Evolutionary conservation across 169 alveolate genomes (phyloP).

Genomic region (Toxoplasma gondii): DNA sequence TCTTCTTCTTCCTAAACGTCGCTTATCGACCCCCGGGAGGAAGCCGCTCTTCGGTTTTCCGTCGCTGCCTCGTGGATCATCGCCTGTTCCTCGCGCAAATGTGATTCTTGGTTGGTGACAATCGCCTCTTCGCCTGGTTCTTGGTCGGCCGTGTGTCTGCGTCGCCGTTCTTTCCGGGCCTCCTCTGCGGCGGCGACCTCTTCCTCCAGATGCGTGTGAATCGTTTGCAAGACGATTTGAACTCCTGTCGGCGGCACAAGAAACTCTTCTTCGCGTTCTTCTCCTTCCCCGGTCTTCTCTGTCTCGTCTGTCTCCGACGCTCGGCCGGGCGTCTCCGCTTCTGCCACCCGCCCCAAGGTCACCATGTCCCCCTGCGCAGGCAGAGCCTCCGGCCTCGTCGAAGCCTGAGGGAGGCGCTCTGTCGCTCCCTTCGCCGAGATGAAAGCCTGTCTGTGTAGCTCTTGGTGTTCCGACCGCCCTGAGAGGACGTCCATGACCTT

Average conservation of each 20-base stretch:
- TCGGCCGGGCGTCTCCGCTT: neutral
- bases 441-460: neutral
- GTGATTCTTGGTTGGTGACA: neutral
- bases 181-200: neutral
- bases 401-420: neutral
- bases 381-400: constrained; percentile 1
- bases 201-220: constrained; percentile 32
- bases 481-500: neutral
- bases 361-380: neutral
- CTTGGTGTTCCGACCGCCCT: neutral
- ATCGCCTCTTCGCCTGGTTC: neutral
- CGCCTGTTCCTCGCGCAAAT: neutral
- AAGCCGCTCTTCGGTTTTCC: neutral
- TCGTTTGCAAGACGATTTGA: constrained; percentile 48
- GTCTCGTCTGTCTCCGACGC: neutral
- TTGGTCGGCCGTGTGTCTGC: neutral
- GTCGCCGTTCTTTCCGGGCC: neutral
- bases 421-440: neutral
- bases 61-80: constrained; percentile 9
- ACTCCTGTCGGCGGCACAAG: constrained; percentile 63
- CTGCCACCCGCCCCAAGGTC: no score
- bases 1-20: no score
- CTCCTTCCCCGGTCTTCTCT: neutral
- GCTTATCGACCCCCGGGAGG: no score
- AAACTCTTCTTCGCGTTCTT: neutral